Evolutionary conservation across 169 alveolate genomes (phyloP).

Genomic region (Plasmodium sp.): DNA sequence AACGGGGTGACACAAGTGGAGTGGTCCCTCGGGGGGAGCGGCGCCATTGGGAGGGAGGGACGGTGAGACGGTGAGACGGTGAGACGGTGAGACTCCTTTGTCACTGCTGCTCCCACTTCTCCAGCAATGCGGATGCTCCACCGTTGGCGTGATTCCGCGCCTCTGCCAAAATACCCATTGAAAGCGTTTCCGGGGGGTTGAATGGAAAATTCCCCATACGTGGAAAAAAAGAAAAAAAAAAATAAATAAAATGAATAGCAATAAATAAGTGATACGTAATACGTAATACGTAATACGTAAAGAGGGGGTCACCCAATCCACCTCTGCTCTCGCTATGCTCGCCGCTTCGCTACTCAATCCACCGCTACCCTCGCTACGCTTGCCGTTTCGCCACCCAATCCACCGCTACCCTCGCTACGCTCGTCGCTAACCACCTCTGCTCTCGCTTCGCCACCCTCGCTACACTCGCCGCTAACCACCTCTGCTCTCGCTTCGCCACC

Average conservation of each 20-base stretch:
- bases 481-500: background rate
- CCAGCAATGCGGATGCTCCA: no score
- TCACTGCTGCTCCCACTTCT: no score
- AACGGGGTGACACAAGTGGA: background rate
- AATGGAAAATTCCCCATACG: background rate
- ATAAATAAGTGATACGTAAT: no score
- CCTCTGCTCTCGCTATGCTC: background rate
- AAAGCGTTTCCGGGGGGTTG: background rate
- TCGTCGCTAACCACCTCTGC: constrained; percentile 86
- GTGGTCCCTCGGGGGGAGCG: background rate
- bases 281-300: no score
- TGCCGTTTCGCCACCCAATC: no score
- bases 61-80: background rate
- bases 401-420: background rate
- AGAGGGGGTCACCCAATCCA: background rate
- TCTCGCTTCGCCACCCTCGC: no score
- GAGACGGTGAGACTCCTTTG: background rate
- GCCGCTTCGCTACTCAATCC: background rate
- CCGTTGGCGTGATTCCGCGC: background rate
- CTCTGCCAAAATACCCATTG: background rate
- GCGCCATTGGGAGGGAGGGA: background rate
- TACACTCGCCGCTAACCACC: no score
- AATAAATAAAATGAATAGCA: background rate
- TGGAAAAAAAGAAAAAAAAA: background rate
- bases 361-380: background rate